Percentiles rank a stretch among this genome's conserved stretches.
Conservation (phyloP, 129 eudicot species). For the Mikania micrantha region DNA sequence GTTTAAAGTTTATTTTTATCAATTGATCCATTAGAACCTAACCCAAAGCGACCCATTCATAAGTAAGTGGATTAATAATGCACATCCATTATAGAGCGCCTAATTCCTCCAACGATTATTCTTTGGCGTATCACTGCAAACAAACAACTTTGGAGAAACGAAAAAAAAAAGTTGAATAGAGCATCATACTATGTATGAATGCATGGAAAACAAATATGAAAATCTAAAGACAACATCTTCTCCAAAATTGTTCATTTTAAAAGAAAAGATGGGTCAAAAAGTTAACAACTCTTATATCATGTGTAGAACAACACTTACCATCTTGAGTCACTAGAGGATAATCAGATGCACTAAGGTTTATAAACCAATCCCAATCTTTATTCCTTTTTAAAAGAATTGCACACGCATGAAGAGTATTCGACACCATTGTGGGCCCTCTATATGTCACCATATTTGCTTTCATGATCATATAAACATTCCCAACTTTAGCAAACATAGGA, state of each 20-base stretch:
- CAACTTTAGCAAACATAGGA: conserved; percentile 50
- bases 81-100: not conserved
- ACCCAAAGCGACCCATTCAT: not conserved
- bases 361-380: conserved; percentile 97
- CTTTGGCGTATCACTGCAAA: not conserved
- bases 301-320: conserved; percentile 38
- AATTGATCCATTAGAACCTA: not conserved
- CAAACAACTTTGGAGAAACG: not conserved
- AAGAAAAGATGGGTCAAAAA: not conserved
- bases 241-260: not conserved
- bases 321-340: conserved; percentile 97
- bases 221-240: not conserved
- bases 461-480: conserved; percentile 65
- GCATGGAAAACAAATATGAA: not conserved
- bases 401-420: conserved; percentile 93
- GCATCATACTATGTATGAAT: not conserved
- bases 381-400: conserved; percentile 72
- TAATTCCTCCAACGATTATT: not conserved
- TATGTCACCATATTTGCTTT: conserved; percentile 93
- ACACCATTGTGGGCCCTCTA: conserved; percentile 94
- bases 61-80: not conserved
- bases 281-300: not conserved
- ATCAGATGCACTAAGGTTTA: conserved; percentile 93
- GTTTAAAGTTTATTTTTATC: not conserved
- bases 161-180: not conserved